Evolutionary conservation across 2,329 filamentous ascomycete species (phyloP).

Genomic region (Parascedosporium putredinis): DNA sequence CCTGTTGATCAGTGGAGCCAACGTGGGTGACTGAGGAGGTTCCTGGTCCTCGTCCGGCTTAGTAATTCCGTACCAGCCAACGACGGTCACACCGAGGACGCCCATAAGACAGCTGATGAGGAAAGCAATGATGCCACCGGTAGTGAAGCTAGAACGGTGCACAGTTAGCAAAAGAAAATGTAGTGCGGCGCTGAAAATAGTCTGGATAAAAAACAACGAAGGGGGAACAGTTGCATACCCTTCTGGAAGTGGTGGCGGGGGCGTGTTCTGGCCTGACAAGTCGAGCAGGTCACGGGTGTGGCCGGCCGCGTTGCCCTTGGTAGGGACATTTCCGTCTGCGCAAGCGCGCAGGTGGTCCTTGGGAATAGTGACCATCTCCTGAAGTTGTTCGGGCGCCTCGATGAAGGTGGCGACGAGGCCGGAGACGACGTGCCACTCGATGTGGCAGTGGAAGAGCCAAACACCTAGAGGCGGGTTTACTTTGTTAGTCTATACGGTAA

Average conservation of each 20-base stretch:
- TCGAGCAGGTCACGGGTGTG: conserved; percentile 44
- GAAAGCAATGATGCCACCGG: conserved; percentile 62
- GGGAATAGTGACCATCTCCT: conserved; percentile 45
- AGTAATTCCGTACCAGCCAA: conserved; percentile 1
- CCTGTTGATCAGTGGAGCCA: not conserved
- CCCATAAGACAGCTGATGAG: conserved; percentile 62
- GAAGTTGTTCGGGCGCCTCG: conserved; percentile 26
- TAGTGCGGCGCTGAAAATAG: too few species aligned
- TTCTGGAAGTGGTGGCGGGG: conserved; percentile 47
- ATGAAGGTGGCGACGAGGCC: conserved; percentile 28
- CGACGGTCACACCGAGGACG: conserved; percentile 48
- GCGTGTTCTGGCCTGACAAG: conserved; percentile 33
- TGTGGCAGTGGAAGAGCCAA: conserved; percentile 36
- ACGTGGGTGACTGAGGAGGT: not conserved
- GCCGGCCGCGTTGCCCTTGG: conserved; percentile 48
- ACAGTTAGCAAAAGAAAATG: conserved; percentile 9
- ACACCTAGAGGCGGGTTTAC: conserved; percentile 17
- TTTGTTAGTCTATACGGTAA: too few species aligned
- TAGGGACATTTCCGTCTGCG: conserved; percentile 28
- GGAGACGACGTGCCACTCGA: conserved; percentile 40
- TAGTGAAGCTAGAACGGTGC: conserved; percentile 47
- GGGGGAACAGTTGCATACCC: conserved; percentile 42
- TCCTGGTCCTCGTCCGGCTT: not conserved
- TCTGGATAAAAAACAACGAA: not conserved
- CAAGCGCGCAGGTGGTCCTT: conserved; percentile 31